A percentile compares a stretch with the other conserved stretches of the same genome.
Evolutionary conservation across 768 basidiomycete genomes (phyloP).

Genomic region (Termitomyces bulborhizus): DNA sequence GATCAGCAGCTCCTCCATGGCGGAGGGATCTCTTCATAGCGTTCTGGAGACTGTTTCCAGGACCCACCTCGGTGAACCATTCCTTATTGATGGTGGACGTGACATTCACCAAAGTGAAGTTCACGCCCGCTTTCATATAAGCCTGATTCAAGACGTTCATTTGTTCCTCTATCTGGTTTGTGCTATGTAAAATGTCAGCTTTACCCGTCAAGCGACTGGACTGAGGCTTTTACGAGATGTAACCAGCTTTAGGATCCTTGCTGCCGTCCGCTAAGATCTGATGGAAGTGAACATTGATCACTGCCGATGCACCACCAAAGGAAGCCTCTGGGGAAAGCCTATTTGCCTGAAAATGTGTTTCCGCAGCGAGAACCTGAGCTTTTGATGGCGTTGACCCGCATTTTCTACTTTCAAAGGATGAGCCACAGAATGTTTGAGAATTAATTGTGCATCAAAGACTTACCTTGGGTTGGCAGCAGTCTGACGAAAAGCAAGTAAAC

Average conservation of each 20-base stretch:
- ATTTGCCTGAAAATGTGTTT: conserved; percentile 10
- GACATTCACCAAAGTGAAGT: conserved; percentile 33
- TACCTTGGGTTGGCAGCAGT: background rate
- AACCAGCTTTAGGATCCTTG: conserved; percentile 26
- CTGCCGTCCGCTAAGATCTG: conserved; percentile 21
- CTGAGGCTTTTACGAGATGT: conserved; percentile 28
- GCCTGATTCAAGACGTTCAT: conserved; percentile 37
- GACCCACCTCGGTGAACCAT: conserved; percentile 45
- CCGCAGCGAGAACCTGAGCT: conserved; percentile 7
- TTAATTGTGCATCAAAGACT: background rate
- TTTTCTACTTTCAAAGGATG: background rate
- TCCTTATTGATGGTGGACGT: conserved; percentile 35
- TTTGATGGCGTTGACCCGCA: conserved; percentile 8
- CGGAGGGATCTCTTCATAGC: conserved; percentile 42
- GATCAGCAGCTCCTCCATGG: conserved; percentile 30
- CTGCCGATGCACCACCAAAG: background rate
- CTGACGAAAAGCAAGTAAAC: background rate
- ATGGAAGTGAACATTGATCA: conserved; percentile 20
- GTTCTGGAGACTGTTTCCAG: conserved; percentile 28
- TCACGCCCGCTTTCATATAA: conserved; percentile 29
- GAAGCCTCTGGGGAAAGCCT: background rate
- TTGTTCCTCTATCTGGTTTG: conserved; percentile 23
- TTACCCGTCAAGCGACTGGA: background rate
- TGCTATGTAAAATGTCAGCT: background rate
- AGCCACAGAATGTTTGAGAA: background rate